Evolutionary conservation across 768 basidiomycete genomes (phyloP), one percentile per base, ranked within the genome.

Genomic region (Kwoniella sp.): DNA sequence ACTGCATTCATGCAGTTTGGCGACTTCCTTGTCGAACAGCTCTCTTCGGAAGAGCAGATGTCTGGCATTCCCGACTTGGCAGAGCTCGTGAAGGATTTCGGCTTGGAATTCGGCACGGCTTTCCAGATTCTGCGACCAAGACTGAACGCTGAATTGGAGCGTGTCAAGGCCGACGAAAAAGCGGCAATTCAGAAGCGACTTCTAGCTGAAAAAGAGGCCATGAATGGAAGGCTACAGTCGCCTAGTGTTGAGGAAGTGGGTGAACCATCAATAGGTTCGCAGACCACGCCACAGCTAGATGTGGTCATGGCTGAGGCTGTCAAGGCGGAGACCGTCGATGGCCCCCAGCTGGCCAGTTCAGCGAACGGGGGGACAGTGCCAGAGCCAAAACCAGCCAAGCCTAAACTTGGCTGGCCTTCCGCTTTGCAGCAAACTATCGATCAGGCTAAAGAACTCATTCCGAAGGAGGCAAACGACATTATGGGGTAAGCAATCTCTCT

Each of bases 1-100:
- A 90, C 87, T 3, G 87, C 93, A 25, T 78, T 98, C 36, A 78
- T 91, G 46, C 95, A 98, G 78, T 95, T 90, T 71, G 74, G 91
- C 51, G 92, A 95, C 55, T 80, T 96, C 8, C 79, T 99, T 47
- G 84, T 84, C 11, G 82, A 85, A 17, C 83, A 86, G 10, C 76
- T 93, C 19, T 67, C 81, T 14, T 75, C 84, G 0, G 79, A 84
- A 50, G 86, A 88, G 48, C 92, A 91, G 64, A 79, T 79, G 36
- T 82, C 80, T 62, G 77, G 89, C 20, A 75, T 92, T 5, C 92
- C 93, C 4, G 76, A 87, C 15, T 76, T 95, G 9, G 75, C 77
- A 1, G 85, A 88, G 25, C 80, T 98, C 8, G 84, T 84, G 46
- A 78, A 80, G 45, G 78, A 79, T 32, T 98, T 86, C 73, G 87